Evolutionary conservation across 768 basidiomycete species (phyloP), one percentile per base, ranked within the genome.

Genomic region (Botryobasidium botryosum): DNA sequence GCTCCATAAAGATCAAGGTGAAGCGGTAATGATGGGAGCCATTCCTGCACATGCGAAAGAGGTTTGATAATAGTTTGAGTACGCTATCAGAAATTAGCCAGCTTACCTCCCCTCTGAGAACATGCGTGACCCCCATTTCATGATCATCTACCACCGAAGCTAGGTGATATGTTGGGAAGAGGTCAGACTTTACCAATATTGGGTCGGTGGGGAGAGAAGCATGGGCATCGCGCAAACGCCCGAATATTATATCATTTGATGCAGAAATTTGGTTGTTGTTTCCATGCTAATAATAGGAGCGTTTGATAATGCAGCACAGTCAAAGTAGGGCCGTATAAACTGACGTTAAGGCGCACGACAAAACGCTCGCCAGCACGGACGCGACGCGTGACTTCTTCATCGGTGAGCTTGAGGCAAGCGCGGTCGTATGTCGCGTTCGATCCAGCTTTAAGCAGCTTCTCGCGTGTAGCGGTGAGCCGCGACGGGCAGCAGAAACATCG

Each of bases 141-240:
- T 88, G 76, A 61, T 99, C 94, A 52, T 99, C 94, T 0, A 92
- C 86, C 0, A 97, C 86, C 18, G 79, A 90, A 0, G 94, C 92
- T 4, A 99, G 71, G 51, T 97, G 94, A 57, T 99, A 99, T 0
- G 92, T 97, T 4, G 94, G 94, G 58, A 82, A 92, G 1, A 74
- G 65, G 58, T 99, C 94, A 1, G 83, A 79, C 60, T 99, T 97
- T 49, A 97, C 66, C 3, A 97, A 64, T 36, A 97, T 74, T 20
- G 90, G 87, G 57, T 99, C 94, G 2, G 87, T 91, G 1, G 79
- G 75, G 4, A 84, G 60, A 1, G 81, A 86, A 8, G 72, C 72
- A 53, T 81, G 79, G 0, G 80, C 77, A 57, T 85, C 85, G 50
- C 68, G 74, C 29, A 83, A 57, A 23, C 64, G 57, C 1, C 83